Base-by-base conservation (phyloP, 352 stramenopile species). In the Phytopythium mirpurense region DNA sequence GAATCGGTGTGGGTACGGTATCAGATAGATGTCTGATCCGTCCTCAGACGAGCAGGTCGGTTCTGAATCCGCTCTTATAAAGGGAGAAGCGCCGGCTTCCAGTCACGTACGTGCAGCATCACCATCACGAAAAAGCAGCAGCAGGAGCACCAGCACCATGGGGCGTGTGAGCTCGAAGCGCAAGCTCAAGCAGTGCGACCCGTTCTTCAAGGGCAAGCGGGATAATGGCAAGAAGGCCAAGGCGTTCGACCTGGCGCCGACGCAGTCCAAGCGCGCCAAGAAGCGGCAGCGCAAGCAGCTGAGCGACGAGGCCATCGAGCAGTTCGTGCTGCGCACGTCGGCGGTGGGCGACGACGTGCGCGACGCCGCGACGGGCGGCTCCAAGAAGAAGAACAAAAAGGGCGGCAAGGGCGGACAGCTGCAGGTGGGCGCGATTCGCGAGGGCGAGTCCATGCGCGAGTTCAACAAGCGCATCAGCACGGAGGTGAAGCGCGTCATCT, bases 121-220 rank as follows among this genome's bases (percentile, higher is more conserved):
- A 15, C 11, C 45, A 51, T 5, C 29, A 32, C 5, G 29, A 5
- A 32, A 9, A 9, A 5, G 9, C 29, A 9, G 5, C 5, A 9
- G 29, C 29, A 32, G 5, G 29, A 5, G 9, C 5, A 9, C 29
- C 5, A 9, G 29, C 29, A 32, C 5, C 47, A 90, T 91, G 83
- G 83, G 80, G 1, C 78, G 80, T 29, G 68, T 93, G 41, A 67
- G 60, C 34, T 68, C 67, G 41, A 93, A 93, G 72, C 78, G 80
- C 60, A 93, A 93, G 71, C 65, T 93, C 44, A 93, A 93, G 74
- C 68, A 85, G 56, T 89, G 78, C 68, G 83, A 93, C 52, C 83
- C 83, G 58, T 91, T 91, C 72, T 93, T 91, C 62, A 90, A 91
- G 63, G 83, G 80, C 29, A 85, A 77, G 60, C 75, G 79, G 40